These are phyloP conservation scores for Pichia sp. DNA, from an alignment of 1,139 yeast genomes.

Conservation along the genomic window DNA sequence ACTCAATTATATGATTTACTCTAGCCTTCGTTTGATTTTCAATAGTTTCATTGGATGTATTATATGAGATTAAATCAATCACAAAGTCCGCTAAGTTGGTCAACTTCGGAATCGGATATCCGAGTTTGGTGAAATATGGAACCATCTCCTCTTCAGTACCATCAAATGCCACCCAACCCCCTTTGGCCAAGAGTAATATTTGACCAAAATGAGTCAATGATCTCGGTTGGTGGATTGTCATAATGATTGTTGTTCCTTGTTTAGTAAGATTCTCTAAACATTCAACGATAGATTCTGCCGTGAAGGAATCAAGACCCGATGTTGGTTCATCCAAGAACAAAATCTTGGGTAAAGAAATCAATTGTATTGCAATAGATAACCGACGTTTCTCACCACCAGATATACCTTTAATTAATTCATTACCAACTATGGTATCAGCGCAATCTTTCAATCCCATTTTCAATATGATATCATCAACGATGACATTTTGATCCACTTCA, in stretches of 20 bases:
- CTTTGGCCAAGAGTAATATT: conserved; percentile 59
- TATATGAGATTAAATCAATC: conserved; percentile 62
- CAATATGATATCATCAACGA: conserved; percentile 51
- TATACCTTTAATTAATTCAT: conserved; percentile 65
- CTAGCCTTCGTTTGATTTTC: conserved; percentile 39
- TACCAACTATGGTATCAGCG: conserved; percentile 70
- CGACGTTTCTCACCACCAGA: conserved; percentile 87
- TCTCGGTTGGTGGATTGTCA: conserved; percentile 84
- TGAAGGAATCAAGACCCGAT: conserved; percentile 77
- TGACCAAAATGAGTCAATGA: conserved; percentile 59
- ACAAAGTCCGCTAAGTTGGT: conserved; percentile 69
- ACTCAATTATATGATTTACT: conserved; percentile 31
- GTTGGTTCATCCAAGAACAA: conserved; percentile 82
- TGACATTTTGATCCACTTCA: conserved; percentile 28
- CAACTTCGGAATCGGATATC: conserved; percentile 48
- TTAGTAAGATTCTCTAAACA: conserved; percentile 47
- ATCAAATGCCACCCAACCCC: conserved; percentile 65
- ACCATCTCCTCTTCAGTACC: conserved; percentile 45
- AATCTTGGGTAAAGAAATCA: conserved; percentile 64
- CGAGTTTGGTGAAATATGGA: conserved; percentile 38
- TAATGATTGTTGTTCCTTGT: conserved; percentile 61
- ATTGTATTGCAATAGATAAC: conserved; percentile 74
- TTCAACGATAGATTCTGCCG: conserved; percentile 61
- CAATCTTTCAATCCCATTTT: conserved; percentile 71
- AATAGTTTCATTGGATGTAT: conserved; percentile 32